A percentile compares a stretch with the other conserved stretches of the same genome.
Evolutionary conservation across 768 basidiomycete species (phyloP).

Genomic region (Chalciporus piperatus): DNA sequence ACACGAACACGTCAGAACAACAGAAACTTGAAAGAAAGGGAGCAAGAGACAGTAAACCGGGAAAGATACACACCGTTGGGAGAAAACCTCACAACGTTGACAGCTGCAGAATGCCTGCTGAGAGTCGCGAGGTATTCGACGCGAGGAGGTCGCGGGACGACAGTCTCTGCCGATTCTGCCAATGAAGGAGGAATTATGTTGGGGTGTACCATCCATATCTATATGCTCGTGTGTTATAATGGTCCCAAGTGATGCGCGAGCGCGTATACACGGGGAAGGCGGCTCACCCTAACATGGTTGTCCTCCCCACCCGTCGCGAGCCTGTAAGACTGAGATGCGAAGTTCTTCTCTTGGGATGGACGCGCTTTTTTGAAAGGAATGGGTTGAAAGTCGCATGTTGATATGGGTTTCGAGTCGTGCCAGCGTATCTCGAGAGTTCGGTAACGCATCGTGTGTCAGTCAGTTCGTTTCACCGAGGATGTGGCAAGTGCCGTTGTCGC

Average conservation of each 20-base stretch:
- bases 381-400: constrained; percentile 95
- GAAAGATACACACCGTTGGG: constrained; percentile 69
- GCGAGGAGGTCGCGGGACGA: constrained; percentile 63
- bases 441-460: constrained; percentile 61
- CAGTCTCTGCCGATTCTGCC: constrained; percentile 34
- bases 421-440: constrained; percentile 92
- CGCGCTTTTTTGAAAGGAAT: constrained; percentile 78
- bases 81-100: constrained; percentile 95
- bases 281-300: constrained; percentile 90
- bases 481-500: constrained; percentile 5
- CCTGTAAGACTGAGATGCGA: constrained; percentile 74
- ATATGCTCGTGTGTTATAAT: constrained; percentile 1
- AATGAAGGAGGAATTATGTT: constrained; percentile 73
- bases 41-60: background rate
- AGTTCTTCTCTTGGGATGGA: constrained; percentile 54
- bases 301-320: constrained; percentile 96
- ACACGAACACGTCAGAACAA: constrained; percentile 2
- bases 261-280: constrained; percentile 10
- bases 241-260: no score
- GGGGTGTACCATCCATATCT: constrained; percentile 96
- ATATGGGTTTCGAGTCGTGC: constrained; percentile 96
- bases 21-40: background rate
- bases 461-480: background rate
- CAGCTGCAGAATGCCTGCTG: constrained; percentile 87
- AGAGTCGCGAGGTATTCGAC: constrained; percentile 96